These are phyloP conservation scores for Tricholomella constricta DNA, from an alignment of 768 basidiomycete genomes.

Conservation along the genomic window DNA sequence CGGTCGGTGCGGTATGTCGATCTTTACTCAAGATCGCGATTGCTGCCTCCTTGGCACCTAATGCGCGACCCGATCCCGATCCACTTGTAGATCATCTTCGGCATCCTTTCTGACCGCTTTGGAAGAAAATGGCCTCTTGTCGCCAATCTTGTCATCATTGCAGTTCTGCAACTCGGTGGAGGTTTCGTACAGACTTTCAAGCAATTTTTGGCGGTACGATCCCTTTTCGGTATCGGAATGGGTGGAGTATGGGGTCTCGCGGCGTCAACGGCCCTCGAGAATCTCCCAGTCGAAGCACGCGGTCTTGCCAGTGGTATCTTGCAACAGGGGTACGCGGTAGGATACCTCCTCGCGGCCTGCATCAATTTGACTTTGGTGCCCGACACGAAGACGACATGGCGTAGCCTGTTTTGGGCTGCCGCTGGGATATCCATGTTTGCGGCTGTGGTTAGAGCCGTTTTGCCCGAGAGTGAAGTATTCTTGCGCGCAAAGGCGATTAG, in stretches of 20 bases:
- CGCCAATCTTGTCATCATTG: constrained; percentile 68
- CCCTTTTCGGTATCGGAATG: constrained; percentile 87
- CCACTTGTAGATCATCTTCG: constrained; percentile 62
- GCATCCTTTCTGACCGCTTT: constrained; percentile 82
- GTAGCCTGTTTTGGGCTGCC: constrained; percentile 80
- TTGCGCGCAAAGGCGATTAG: constrained; percentile 61
- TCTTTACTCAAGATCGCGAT: constrained; percentile 17
- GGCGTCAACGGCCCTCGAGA: constrained; percentile 83
- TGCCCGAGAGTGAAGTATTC: constrained; percentile 83
- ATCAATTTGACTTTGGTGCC: constrained; percentile 73
- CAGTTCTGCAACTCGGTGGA: constrained; percentile 72
- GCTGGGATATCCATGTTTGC: constrained; percentile 70
- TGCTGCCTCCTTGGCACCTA: neutral
- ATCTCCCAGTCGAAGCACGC: constrained; percentile 82
- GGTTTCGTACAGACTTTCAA: constrained; percentile 78
- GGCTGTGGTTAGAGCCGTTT: constrained; percentile 58
- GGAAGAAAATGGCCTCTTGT: constrained; percentile 95
- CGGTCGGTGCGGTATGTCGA: constrained; percentile 62
- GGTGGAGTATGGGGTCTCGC: constrained; percentile 90
- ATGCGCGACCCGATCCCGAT: neutral
- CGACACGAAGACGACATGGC: constrained; percentile 55
- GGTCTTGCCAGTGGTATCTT: constrained; percentile 84
- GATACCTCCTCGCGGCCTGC: constrained; percentile 80
- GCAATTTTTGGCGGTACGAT: constrained; percentile 80
- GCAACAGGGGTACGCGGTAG: constrained; percentile 88